Evolutionary conservation across 2,329 filamentous ascomycete genomes (phyloP).

Genomic region (Leptosphaerulina australis): DNA sequence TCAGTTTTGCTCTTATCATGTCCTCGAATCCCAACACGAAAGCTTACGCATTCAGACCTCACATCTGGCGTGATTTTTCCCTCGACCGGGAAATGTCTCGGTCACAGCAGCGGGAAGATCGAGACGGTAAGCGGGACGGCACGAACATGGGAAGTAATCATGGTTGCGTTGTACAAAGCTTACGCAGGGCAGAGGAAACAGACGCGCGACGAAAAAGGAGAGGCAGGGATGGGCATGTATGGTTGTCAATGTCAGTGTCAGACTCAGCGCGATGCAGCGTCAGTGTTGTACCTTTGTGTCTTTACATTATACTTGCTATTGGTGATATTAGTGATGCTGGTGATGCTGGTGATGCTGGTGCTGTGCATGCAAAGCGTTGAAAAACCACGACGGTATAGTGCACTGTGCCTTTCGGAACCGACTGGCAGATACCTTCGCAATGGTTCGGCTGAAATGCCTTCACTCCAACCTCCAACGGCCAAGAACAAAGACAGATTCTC

Average conservation of each 20-base stretch:
- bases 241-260: slow-evolving; percentile 21
- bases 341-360: neutral
- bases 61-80: slow-evolving; percentile 1
- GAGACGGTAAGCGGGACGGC: slow-evolving; percentile 10
- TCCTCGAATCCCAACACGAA: slow-evolving; percentile 1
- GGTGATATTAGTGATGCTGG: neutral
- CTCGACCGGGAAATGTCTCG: slow-evolving; percentile 26
- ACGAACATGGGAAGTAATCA: slow-evolving; percentile 9
- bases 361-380: too few species aligned
- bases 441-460: too few species aligned
- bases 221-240: slow-evolving; percentile 6
- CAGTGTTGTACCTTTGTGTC: neutral
- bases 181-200: slow-evolving; percentile 22
- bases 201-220: slow-evolving; percentile 24
- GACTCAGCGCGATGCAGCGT: slow-evolving; percentile 6
- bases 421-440: too few species aligned
- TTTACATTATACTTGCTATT: neutral
- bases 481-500: neutral
- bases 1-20: neutral
- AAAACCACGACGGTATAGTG: too few species aligned
- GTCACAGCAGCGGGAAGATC: slow-evolving; percentile 24
- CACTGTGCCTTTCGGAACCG: neutral
- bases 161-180: slow-evolving; percentile 17
- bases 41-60: neutral
- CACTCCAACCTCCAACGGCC: neutral